Percentiles rank a stretch among this genome's conserved stretches.
phyloP scores from a whole-genome alignment of 148 eudicot species.

The Spergularia marina region DNA sequence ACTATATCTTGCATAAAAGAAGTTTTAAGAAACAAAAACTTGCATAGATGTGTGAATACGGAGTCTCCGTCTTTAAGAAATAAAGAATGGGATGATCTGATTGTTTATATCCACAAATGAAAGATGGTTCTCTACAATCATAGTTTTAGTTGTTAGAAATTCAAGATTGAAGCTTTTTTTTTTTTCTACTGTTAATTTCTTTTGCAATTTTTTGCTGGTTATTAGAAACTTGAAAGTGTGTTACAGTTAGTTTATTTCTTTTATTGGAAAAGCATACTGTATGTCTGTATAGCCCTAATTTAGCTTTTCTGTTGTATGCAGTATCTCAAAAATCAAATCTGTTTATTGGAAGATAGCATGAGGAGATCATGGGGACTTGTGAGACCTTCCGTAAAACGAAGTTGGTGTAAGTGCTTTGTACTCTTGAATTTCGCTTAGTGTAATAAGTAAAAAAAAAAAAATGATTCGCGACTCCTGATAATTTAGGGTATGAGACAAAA shows the following conservation, averaged over 20 bases:
- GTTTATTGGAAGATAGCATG: constrained; percentile 60
- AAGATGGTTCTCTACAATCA: no score
- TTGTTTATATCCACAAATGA: no score
- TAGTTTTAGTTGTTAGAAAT: neutral
- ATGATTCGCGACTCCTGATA: no score
- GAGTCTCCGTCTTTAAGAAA: no score
- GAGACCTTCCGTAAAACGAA: constrained; percentile 38
- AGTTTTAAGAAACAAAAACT: no score
- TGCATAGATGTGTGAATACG: no score
- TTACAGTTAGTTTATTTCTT: neutral
- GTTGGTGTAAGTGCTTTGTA: constrained; percentile 54
- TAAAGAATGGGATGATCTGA: no score
- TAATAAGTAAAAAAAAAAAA: no score
- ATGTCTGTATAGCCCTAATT: neutral
- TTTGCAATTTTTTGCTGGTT: neutral
- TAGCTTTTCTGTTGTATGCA: constrained; percentile 29
- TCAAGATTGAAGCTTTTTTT: neutral
- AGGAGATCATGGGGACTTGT: constrained; percentile 76
- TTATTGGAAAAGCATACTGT: neutral
- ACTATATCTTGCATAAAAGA: no score
- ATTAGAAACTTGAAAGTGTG: neutral
- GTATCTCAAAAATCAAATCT: constrained; percentile 68
- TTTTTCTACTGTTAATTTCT: neutral
- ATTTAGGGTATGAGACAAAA: no score
- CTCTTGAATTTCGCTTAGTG: neutral